These are phyloP conservation scores for Phycomyces blakesleeanus DNA, from an alignment of 192 early-diverging fungal species.

Conservation along the genomic window DNA sequence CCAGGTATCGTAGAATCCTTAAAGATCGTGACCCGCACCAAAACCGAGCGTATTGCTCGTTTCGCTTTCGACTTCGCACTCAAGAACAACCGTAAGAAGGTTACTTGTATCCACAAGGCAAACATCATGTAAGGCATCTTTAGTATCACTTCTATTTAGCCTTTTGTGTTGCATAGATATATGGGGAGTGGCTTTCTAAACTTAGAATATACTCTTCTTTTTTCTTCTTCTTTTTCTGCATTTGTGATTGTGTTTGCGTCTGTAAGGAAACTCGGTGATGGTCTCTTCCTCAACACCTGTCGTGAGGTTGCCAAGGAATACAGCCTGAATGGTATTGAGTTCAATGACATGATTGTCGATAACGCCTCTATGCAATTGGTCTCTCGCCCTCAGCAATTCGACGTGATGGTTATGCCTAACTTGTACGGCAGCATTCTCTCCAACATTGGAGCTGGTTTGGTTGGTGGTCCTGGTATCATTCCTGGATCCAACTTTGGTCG, in stretches of 20 bases:
- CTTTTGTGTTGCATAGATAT: no score
- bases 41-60: slow-evolving; percentile 97
- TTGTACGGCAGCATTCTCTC: slow-evolving; percentile 98
- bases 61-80: slow-evolving; percentile 99
- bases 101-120: slow-evolving; percentile 98
- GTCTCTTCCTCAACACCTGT: slow-evolving; percentile 93
- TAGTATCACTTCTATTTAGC: no score
- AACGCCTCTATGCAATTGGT: slow-evolving; percentile 99
- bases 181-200: no score
- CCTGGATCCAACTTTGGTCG: slow-evolving; percentile 97
- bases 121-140: slow-evolving; percentile 84
- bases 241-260: neutral
- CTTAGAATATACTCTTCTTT: no score
- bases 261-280: slow-evolving; percentile 89
- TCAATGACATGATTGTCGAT: slow-evolving; percentile 99
- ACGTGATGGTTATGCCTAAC: slow-evolving; percentile 98
- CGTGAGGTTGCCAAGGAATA: slow-evolving; percentile 92
- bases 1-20: slow-evolving; percentile 97
- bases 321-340: slow-evolving; percentile 79
- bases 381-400: slow-evolving; percentile 94
- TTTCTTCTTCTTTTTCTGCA: neutral
- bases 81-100: slow-evolving; percentile 95
- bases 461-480: slow-evolving; percentile 94
- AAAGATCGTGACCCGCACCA: slow-evolving; percentile 92
- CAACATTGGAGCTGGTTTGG: slow-evolving; percentile 94